Evolutionary conservation across 768 basidiomycete genomes (phyloP).

Genomic region (Auricularia heimuer): DNA sequence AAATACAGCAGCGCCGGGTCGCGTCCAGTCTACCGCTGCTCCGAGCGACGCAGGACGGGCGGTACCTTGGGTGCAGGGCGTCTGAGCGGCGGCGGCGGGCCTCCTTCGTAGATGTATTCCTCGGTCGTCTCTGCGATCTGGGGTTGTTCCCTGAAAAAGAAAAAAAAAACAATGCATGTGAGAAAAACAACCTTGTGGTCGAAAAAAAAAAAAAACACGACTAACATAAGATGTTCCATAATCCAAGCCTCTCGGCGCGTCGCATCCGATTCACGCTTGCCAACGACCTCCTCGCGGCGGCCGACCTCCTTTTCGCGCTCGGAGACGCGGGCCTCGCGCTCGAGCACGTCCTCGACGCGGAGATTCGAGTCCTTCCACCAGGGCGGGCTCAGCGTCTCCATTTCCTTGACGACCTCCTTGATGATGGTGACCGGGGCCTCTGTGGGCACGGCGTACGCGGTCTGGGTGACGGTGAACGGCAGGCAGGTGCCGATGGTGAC

Average conservation of each 20-base stretch:
- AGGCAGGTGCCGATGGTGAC: conserved; percentile 26
- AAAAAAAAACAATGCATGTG: background rate
- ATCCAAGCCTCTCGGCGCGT: conserved; percentile 83
- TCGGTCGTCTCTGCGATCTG: conserved; percentile 51
- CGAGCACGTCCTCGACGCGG: conserved; percentile 72
- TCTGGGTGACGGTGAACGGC: conserved; percentile 38
- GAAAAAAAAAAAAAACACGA: conserved; percentile 7
- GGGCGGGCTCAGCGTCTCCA: conserved; percentile 54
- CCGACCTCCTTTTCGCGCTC: conserved; percentile 82
- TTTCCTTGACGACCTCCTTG: conserved; percentile 77
- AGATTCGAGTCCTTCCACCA: conserved; percentile 61
- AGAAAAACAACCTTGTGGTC: background rate
- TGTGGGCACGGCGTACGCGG: conserved; percentile 24
- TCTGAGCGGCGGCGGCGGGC: conserved; percentile 35
- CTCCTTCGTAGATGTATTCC: conserved; percentile 62
- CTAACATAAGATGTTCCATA: conserved; percentile 86
- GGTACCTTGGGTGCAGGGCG: conserved; percentile 81
- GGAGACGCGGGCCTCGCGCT: conserved; percentile 76
- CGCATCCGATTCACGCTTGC: conserved; percentile 79
- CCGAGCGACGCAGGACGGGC: conserved; percentile 76
- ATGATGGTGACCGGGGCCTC: conserved; percentile 58
- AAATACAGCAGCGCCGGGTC: background rate
- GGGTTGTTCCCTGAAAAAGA: conserved; percentile 22
- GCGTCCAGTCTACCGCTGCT: conserved; percentile 52
- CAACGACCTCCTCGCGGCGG: conserved; percentile 75